Conservation (phyloP, 2,329 filamentous ascomycete genomes). For the Curvularia lunata region DNA sequence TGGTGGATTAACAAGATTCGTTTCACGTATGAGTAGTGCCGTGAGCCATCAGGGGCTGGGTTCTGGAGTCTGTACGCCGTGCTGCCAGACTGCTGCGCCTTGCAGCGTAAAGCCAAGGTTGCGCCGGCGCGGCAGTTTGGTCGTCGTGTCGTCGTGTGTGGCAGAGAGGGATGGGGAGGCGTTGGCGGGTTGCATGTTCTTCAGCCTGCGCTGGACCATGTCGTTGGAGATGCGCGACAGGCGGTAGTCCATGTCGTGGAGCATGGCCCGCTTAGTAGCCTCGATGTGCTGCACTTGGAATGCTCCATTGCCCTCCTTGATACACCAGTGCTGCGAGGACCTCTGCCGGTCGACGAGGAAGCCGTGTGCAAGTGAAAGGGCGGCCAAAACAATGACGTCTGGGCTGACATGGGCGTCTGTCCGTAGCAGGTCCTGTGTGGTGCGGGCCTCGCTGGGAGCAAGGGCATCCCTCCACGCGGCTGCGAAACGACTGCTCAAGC, state of each 20-base stretch:
- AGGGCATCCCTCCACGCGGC: conserved; percentile 38
- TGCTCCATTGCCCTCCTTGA: conserved; percentile 29
- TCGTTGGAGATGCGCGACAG: conserved; percentile 44
- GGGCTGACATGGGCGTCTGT: conserved; percentile 29
- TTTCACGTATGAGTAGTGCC: conserved; percentile 3
- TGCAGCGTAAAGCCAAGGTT: conserved; percentile 36
- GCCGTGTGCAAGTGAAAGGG: conserved; percentile 44
- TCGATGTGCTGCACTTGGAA: conserved; percentile 43
- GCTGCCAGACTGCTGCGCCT: conserved; percentile 40
- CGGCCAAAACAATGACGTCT: conserved; percentile 46
- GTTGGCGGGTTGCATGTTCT: conserved; percentile 38
- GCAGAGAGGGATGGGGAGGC: conserved; percentile 5
- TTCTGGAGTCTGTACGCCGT: conserved; percentile 48
- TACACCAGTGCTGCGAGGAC: conserved; percentile 44
- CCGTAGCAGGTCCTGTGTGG: neutral
- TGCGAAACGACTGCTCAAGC: conserved; percentile 43
- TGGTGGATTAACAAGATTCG: conserved; percentile 11
- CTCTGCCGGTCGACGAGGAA: conserved; percentile 44
- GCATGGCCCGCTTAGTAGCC: conserved; percentile 41
- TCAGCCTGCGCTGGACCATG: conserved; percentile 40
- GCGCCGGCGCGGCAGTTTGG: conserved; percentile 27
- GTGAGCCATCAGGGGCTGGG: conserved; percentile 43
- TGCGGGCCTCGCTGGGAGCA: neutral
- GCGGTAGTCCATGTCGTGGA: conserved; percentile 48
- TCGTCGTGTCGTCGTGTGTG: neutral